Evolutionary conservation across 2,329 filamentous ascomycete genomes (phyloP).

Genomic region (Alternaria infectoria): DNA sequence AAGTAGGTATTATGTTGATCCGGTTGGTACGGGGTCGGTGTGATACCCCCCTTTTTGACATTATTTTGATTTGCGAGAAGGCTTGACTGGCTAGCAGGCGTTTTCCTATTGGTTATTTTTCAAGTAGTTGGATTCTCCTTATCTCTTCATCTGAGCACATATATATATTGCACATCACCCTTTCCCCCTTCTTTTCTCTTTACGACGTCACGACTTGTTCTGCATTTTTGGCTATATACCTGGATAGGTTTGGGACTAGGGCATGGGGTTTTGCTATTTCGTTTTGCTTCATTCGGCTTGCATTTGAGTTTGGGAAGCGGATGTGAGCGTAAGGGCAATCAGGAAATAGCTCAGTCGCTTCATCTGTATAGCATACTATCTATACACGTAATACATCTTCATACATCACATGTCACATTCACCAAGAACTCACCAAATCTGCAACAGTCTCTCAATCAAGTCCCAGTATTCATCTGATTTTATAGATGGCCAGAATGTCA

Average conservation of each 20-base stretch:
- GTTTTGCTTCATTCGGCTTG: too few relatives aligned
- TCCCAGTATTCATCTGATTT: too few relatives aligned
- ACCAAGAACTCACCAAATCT: too few relatives aligned
- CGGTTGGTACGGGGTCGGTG: slow-evolving; percentile 2
- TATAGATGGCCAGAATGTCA: too few relatives aligned
- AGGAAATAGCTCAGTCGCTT: too few relatives aligned
- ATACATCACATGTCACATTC: background rate
- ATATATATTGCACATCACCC: background rate
- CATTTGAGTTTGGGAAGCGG: too few relatives aligned
- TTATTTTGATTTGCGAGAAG: background rate
- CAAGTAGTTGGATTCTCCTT: background rate
- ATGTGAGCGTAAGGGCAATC: too few relatives aligned
- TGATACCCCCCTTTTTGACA: background rate
- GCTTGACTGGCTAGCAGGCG: too few relatives aligned
- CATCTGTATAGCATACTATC: background rate
- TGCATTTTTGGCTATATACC: slow-evolving; percentile 3
- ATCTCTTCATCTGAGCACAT: background rate
- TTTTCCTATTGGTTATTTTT: too few relatives aligned
- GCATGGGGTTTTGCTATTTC: too few relatives aligned
- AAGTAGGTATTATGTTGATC: slow-evolving; percentile 48
- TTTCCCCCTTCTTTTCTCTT: background rate
- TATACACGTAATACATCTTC: background rate
- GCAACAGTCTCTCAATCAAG: background rate
- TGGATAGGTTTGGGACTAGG: slow-evolving; percentile 3
- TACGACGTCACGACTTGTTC: slow-evolving; percentile 5